phyloP scores from a whole-genome alignment of 768 basidiomycete genomes.

The Xerocomellus chrysenteron region DNA sequence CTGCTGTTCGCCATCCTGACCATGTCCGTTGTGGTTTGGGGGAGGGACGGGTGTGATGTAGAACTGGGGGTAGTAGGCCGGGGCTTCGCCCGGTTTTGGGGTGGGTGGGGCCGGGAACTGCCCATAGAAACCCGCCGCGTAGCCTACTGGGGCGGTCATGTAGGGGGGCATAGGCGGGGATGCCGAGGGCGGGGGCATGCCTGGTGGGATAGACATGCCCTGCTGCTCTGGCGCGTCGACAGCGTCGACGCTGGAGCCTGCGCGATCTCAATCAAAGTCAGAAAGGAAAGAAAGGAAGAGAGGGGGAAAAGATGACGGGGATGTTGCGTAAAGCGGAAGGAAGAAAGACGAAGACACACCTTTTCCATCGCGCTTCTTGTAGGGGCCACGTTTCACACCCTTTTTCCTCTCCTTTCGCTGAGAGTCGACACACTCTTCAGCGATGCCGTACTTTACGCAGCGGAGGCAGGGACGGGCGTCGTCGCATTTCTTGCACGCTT shows the following conservation, averaged over 20 bases:
- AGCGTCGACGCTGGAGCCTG: constrained; percentile 52
- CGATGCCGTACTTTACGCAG: constrained; percentile 87
- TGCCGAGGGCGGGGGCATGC: constrained; percentile 41
- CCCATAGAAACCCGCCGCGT: constrained; percentile 54
- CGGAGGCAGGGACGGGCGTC: constrained; percentile 90
- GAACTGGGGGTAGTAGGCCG: constrained; percentile 51
- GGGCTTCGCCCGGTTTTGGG: constrained; percentile 51
- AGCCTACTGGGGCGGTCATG: constrained; percentile 49
- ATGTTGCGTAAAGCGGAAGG: constrained; percentile 19
- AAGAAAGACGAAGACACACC: constrained; percentile 50
- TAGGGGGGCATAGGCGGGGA: constrained; percentile 51
- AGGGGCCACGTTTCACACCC: constrained; percentile 82
- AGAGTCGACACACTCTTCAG: constrained; percentile 86
- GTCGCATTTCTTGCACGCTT: constrained; percentile 91
- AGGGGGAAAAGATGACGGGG: not conserved
- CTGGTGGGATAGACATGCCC: constrained; percentile 42
- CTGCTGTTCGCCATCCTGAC: constrained; percentile 43
- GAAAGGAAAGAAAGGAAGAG: constrained; percentile 28
- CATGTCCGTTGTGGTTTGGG: constrained; percentile 38
- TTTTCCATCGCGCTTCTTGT: constrained; percentile 95
- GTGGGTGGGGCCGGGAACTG: constrained; percentile 51
- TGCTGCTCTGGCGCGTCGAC: constrained; percentile 44
- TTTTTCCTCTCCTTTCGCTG: constrained; percentile 91
- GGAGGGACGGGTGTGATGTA: constrained; percentile 48
- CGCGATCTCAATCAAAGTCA: constrained; percentile 55